A percentile compares a stretch with the other conserved stretches of the same genome.
phyloP scores from a whole-genome alignment of 2,329 filamentous ascomycete genomes.

The Apiospora kogelbergensis region DNA sequence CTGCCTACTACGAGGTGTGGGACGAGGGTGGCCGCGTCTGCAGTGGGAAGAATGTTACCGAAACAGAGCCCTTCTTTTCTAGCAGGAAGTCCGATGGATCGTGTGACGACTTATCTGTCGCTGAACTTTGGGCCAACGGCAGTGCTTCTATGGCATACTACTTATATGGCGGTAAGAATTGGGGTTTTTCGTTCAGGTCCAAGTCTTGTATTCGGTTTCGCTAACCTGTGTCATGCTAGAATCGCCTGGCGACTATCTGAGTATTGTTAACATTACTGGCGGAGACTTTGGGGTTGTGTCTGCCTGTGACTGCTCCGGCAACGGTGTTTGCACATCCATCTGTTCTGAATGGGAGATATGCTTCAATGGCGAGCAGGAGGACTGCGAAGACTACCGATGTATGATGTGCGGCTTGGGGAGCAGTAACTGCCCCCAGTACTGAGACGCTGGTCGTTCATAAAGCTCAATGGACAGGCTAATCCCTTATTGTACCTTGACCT shows the following conservation, averaged over 20 bases:
- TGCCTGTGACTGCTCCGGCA: not conserved
- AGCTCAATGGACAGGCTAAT: not conserved
- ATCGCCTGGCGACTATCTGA: not conserved
- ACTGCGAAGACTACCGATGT: not conserved
- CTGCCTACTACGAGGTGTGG: not conserved
- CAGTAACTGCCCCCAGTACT: not conserved
- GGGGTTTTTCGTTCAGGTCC: not conserved
- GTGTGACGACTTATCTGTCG: not conserved
- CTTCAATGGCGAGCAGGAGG: not conserved
- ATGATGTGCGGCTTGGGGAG: not conserved
- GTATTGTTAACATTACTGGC: not conserved
- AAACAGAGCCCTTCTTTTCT: not conserved
- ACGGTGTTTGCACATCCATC: not conserved
- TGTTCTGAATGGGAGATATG: not conserved
- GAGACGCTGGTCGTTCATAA: not conserved
- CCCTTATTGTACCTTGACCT: slow-evolving; percentile 26
- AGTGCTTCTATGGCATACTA: not conserved
- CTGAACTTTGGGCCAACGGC: not conserved
- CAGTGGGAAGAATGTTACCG: not conserved
- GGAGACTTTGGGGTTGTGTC: not conserved
- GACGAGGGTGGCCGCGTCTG: not conserved
- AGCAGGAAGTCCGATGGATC: not conserved
- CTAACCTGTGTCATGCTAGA: not conserved
- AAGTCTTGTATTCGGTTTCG: no score
- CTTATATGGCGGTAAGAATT: not conserved